A percentile compares a stretch with the other conserved stretches of the same genome.
phyloP scores from a whole-genome alignment of 2,329 filamentous ascomycete species.

The Ambrosiella xylebori region DNA sequence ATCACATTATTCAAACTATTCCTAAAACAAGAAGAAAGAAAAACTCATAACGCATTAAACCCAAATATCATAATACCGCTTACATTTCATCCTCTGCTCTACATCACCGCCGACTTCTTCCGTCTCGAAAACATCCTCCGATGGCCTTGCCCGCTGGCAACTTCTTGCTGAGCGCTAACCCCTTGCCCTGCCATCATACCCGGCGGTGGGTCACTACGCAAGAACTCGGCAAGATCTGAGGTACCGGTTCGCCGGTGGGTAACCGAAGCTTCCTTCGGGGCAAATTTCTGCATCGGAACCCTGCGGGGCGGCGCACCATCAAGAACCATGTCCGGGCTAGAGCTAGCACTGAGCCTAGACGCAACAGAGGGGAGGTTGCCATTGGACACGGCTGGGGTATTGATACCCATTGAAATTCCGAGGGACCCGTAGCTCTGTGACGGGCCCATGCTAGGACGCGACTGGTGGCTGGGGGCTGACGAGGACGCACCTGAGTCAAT shows the following conservation, averaged over 20 bases:
- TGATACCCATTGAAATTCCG: not conserved
- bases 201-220: constrained; percentile 48
- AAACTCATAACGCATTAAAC: not conserved
- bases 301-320: constrained; percentile 18
- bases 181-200: not conserved
- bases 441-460: constrained; percentile 9
- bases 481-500: constrained; percentile 16
- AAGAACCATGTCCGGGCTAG: constrained; percentile 10
- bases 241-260: constrained; percentile 34
- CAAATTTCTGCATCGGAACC: constrained; percentile 39
- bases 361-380: not conserved
- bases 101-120: constrained; percentile 11
- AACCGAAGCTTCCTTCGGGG: constrained; percentile 35
- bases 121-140: constrained; percentile 13
- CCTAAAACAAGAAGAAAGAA: not conserved
- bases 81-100: not conserved
- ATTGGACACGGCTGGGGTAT: not conserved
- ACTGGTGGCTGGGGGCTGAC: constrained; percentile 9
- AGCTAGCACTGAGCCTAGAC: not conserved
- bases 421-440: constrained; percentile 1
- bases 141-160: constrained; percentile 6
- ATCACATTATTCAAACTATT: not conserved
- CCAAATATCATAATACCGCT: not conserved
- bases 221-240: constrained; percentile 54
- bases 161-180: not conserved